A percentile compares a stretch with the other conserved stretches of the same genome.
phyloP scores from a whole-genome alignment of 108 stramenopile genomes.

The Discostella pseudostelligera region DNA sequence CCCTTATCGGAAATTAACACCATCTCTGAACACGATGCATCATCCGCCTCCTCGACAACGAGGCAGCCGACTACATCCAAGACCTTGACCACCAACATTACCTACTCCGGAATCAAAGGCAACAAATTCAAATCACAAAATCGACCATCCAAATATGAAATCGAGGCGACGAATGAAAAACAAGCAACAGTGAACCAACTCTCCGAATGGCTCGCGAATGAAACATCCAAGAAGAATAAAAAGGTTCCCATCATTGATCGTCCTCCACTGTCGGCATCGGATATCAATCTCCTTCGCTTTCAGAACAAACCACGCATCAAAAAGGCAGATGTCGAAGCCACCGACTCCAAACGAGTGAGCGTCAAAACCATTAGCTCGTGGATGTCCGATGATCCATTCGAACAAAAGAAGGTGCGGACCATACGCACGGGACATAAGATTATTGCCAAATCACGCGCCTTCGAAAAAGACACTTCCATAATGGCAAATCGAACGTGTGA shows the following conservation, averaged over 20 bases:
- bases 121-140: slow-evolving; percentile 17
- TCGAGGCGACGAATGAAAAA: slow-evolving; percentile 72
- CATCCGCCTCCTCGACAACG: neutral
- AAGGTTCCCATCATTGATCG: slow-evolving; percentile 3
- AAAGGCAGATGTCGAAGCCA: slow-evolving; percentile 67
- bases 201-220: slow-evolving; percentile 39
- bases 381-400: slow-evolving; percentile 74
- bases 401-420: slow-evolving; percentile 54
- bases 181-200: slow-evolving; percentile 75
- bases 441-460: slow-evolving; percentile 65
- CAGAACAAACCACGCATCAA: slow-evolving; percentile 33
- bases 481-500: slow-evolving; percentile 13
- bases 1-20: slow-evolving; percentile 22
- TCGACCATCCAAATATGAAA: slow-evolving; percentile 42
- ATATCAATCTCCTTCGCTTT: slow-evolving; percentile 14
- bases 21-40: neutral
- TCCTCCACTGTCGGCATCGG: slow-evolving; percentile 8
- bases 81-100: neutral
- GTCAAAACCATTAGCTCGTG: slow-evolving; percentile 75
- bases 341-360: slow-evolving; percentile 71
- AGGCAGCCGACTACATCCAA: neutral
- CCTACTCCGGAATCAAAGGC: slow-evolving; percentile 6
- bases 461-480: slow-evolving; percentile 53
- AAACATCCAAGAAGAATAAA: slow-evolving; percentile 37
- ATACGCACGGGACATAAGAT: slow-evolving; percentile 70